Base-by-base conservation (phyloP, 208 protist species). In the Wallacemonas sp. region DNA sequence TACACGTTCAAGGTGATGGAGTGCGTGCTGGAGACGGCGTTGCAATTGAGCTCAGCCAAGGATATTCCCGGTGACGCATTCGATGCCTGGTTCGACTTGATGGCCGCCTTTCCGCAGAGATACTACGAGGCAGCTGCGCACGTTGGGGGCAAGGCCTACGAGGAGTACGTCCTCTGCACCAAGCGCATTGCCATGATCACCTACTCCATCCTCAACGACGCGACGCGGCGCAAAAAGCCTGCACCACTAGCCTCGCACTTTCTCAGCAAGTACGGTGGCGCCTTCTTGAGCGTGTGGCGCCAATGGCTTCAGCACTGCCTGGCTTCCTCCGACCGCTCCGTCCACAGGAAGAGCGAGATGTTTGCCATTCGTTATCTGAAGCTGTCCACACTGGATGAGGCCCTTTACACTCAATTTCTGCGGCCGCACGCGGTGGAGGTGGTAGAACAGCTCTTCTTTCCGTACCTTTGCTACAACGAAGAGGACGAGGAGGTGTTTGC, bases 101-200 rank as follows among this genome's bases (percentile, higher is more conserved):
- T 94, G 80, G 60, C 67, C 0, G 61, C 62, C 24, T 91, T 93
- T 60, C 80, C 86, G 1, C 75, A 90, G 56, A 62, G 74, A 46
- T 71, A 90, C 75, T 86, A 85, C 72, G 68, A 72, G 15, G 71
- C 72, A 0, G 80, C 72, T 3, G 30, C 31, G 11, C 63, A 74
- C 11, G 83, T 72, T 2, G 80, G 80, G 8, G 79, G 79, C 0
- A 86, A 76, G 53, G 74, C 68, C 12, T 85, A 93, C 68, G 62
- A 66, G 49, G 66, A 76, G 55, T 96, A 91, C 64, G 77, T 93
- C 17, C 77, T 80, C 56, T 93, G 83, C 64, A 68, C 91, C 41
- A 96, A 94, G 62, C 85, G 87, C 28, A 91, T 94, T 62, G 85
- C 86, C 4, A 82, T 88, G 58, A 86, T 91, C 44, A 77, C 86